A percentile compares a stretch with the other conserved stretches of the same genome.
Evolutionary conservation across 148 eudicot genomes (phyloP).

Genomic region (Nepenthes gracilis): DNA sequence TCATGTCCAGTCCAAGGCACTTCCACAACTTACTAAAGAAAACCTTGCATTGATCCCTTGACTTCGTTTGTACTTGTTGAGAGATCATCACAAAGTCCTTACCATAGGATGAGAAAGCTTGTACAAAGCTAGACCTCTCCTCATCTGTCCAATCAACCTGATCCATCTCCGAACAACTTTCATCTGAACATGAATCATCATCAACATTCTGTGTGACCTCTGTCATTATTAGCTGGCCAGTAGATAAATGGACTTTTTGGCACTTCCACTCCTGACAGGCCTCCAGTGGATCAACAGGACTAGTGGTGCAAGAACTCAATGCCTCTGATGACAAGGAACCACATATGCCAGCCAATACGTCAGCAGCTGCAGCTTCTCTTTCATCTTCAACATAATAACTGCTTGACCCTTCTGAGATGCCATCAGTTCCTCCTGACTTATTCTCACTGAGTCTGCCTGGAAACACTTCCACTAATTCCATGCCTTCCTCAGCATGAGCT

Average conservation of each 20-base stretch:
- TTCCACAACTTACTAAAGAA: conserved; percentile 76
- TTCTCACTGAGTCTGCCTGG: conserved; percentile 19
- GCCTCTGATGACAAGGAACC: conserved; percentile 83
- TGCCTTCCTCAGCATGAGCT: conserved; percentile 34
- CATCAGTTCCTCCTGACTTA: conserved; percentile 19
- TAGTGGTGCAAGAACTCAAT: conserved; percentile 80
- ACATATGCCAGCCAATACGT: conserved; percentile 90
- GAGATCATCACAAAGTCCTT: conserved; percentile 74
- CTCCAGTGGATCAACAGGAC: conserved; percentile 59
- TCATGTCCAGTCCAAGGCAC: conserved; percentile 56
- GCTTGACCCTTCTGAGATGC: conserved; percentile 27
- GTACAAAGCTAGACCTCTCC: conserved; percentile 61
- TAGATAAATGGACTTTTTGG: conserved; percentile 26
- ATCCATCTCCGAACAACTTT: conserved; percentile 69
- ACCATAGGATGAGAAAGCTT: conserved; percentile 59
- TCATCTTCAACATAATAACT: conserved; percentile 39
- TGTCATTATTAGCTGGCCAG: conserved; percentile 46
- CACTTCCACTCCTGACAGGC: conserved; percentile 33
- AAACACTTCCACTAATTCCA: conserved; percentile 23
- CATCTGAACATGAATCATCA: conserved; percentile 75
- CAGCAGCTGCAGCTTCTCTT: conserved; percentile 78
- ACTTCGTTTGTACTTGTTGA: conserved; percentile 46
- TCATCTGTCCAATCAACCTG: conserved; percentile 73
- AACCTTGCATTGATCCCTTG: conserved; percentile 65
- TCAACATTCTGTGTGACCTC: conserved; percentile 53